These are phyloP conservation scores for Paspalum vaginatum DNA, from an alignment of 176 grass and related monocot genomes.

Conservation along the genomic window DNA sequence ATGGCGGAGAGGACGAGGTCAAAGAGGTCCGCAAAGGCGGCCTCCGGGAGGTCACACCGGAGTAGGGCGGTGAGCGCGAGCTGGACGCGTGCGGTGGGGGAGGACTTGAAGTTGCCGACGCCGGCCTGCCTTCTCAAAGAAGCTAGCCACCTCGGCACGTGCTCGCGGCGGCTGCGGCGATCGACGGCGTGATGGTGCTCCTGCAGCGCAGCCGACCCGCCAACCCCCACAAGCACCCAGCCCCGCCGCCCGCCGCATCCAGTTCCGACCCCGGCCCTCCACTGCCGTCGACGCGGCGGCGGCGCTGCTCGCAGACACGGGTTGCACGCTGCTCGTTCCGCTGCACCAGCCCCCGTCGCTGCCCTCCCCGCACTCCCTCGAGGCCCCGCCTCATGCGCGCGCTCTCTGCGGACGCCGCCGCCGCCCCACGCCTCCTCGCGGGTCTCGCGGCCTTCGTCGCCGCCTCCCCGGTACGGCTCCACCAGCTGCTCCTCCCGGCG, in stretches of 20 bases:
- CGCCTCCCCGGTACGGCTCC: no score
- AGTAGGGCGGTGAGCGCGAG: neutral
- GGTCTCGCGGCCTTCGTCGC: slow-evolving; percentile 64
- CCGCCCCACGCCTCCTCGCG: slow-evolving; percentile 48
- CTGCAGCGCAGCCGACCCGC: slow-evolving; percentile 61
- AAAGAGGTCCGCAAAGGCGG: neutral
- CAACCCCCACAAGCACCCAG: slow-evolving; percentile 60
- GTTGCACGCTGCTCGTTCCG: slow-evolving; percentile 76
- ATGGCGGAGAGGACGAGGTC: neutral
- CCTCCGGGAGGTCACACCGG: neutral
- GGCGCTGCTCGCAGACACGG: slow-evolving; percentile 75
- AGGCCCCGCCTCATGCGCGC: slow-evolving; percentile 52
- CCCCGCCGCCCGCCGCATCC: slow-evolving; percentile 26
- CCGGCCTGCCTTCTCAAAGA: slow-evolving; percentile 19
- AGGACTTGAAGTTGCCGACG: no score
- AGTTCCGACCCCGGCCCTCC: neutral
- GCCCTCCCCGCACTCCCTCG: slow-evolving; percentile 45
- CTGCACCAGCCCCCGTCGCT: slow-evolving; percentile 47
- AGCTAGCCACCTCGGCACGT: slow-evolving; percentile 35
- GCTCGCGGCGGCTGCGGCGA: slow-evolving; percentile 8
- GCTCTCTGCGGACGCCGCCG: slow-evolving; percentile 38
- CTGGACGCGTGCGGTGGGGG: neutral
- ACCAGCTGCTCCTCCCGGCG: no score
- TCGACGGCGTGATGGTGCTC: slow-evolving; percentile 68
- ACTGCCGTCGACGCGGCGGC: slow-evolving; percentile 52